Base-by-base conservation (phyloP, 306 rosid species). In the Leucaena leucocephala region DNA sequence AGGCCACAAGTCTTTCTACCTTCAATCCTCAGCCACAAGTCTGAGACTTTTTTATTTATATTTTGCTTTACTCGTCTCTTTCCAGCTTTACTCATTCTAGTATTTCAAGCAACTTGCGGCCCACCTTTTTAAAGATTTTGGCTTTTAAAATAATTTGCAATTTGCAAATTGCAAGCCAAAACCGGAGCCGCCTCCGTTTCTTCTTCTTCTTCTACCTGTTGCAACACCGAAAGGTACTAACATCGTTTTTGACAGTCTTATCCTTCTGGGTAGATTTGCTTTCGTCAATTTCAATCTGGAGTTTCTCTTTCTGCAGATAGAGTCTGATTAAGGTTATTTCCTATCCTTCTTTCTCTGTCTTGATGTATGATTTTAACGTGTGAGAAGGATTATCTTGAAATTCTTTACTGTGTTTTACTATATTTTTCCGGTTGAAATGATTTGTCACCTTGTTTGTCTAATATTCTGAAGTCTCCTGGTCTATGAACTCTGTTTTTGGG, bases 1-100 rank as follows among this genome's bases (percentile, higher is more conserved):
- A 74, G 77, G 83, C 97, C 97, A 90, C 97, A 66, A 86, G 72
- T 45, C 68, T 71, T 49, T 27, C 27, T 27, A 4, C 0, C 11
- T 34, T 70, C 77, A 15, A 64, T 82, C 72, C 79, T 89, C 86
- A 87, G 91, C 92, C 97, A 89, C 97, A 85, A 75, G 81, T 75
- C 50, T 45, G 33, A 68, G 34, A 19, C 72, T 70, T 46, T 76
- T 6, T 40, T 0, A 27, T 27, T 63, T 7, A 27, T 78, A 35
- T 12, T 52, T 16, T 8, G 21, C 49, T 17, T 39, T 62, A 33
- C 19, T 77, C 6, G 83, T 83, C 65, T 35, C 0, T 38, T 11
- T 4, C 43, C 34, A 16, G 17, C 74, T 52, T 62, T 74, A 8
- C 78, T 52, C 69, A 5, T n/a, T 16, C 8, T 40, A 35, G 55